Evolutionary conservation across 2,329 filamentous ascomycete genomes (phyloP).

Genomic region (Aspergillus candidus): DNA sequence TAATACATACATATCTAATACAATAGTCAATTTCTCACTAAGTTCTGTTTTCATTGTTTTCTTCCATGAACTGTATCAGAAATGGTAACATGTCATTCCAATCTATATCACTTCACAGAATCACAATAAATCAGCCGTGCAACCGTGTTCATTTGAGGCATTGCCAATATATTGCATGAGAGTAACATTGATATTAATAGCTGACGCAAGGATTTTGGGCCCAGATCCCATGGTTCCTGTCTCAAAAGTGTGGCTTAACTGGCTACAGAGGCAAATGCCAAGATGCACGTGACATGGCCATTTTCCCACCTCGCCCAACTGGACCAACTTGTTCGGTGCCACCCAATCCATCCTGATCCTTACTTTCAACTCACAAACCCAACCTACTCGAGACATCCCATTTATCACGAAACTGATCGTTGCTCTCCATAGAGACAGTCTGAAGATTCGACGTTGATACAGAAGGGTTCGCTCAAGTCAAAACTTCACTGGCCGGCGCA

Average conservation of each 20-base stretch:
- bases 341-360: constrained; percentile 5
- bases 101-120: too few relatives aligned
- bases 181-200: too few relatives aligned
- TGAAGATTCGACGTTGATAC: constrained; percentile 11
- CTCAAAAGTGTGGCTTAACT: not conserved
- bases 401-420: not conserved
- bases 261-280: constrained; percentile 10
- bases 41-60: too few relatives aligned
- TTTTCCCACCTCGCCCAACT: constrained; percentile 1
- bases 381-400: not conserved
- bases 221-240: too few relatives aligned
- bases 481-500: constrained; percentile 17
- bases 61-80: too few relatives aligned
- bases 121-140: too few relatives aligned
- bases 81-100: too few relatives aligned
- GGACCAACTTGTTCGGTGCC: not conserved
- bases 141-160: too few relatives aligned
- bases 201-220: too few relatives aligned
- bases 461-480: constrained; percentile 33
- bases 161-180: too few relatives aligned
- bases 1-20: constrained; percentile 16
- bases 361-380: constrained; percentile 3
- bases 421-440: too few relatives aligned
- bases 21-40: too few relatives aligned
- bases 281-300: constrained; percentile 9